Base-by-base conservation (phyloP, 352 stramenopile species). In the Phytophthora pini region DNA sequence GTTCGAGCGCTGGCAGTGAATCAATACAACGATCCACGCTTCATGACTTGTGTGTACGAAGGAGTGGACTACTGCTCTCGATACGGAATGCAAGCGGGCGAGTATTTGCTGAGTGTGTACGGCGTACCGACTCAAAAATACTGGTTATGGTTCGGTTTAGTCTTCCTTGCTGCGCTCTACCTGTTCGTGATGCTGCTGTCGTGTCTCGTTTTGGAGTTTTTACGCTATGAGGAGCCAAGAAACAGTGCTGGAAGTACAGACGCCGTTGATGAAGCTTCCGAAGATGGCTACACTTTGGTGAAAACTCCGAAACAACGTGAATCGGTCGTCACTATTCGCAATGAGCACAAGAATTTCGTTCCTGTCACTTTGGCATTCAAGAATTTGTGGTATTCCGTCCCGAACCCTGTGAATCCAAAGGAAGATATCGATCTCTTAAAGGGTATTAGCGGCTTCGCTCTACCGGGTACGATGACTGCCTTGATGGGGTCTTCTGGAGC, bases 341-440 rank as follows among this genome's bases (percentile, higher is more conserved):
- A 11, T 10, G 36, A 43, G 12, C 45, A 40, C 5, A 48, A 67
- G 41, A 66, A 64, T 56, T 59, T 79, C 39, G 46, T 63, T 9
- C 72, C 76, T 2, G 70, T 79, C 1, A 77, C 66, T 6, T n/a
- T 84, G 4, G 71, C 66, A 10, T 79, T 84, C 43, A n/a, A 65
- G 20, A 49, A 80, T 27, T 60, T 84, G 41, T 79, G 69, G 68
- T 84, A 84, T 61, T 70, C 56, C 5, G 73, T 84, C 4, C 59
- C 59, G 17, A 32, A 65, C 10, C 76, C 76, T 40, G 49, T 20
- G 22, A 68, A 79, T 26, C 44, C 52, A 1, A 69, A 79, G 15
- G 34, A 62, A 29, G 49, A 56, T 4, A 66, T 94, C 8, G 75
- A 93, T 29, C 61, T 97, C 29, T 64, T 97, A 13, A 92, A 93